Base-by-base conservation (phyloP, 768 basidiomycete species). In the Trichaptum fuscoviolaceum region DNA sequence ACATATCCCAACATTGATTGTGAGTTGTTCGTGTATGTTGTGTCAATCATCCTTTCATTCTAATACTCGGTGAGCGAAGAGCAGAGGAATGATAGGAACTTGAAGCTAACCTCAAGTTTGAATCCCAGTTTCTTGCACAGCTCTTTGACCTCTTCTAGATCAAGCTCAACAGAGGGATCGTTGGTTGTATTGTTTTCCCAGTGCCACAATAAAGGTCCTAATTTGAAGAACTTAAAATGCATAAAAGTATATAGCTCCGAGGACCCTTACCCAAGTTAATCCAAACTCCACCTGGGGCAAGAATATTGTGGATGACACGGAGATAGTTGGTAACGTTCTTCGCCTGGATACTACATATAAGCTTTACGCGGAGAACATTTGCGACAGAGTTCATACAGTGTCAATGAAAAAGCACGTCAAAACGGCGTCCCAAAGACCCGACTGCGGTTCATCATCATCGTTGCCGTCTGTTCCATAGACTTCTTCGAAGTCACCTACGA, bases 381-480 rank as follows among this genome's bases (percentile, higher is more conserved):
- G 65, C 8, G 18, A 64, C 58, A 9, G 35, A 35, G 7, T 1
- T 71, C 84, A 68, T 70, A 94, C 95, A 3, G 95, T 97, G 73
- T 99, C 96, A 63, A 99, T 89, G 81, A 98, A 99, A 83, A 98
- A 99, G 74, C 95, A 98, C 1, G 95, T 98, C 69, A 97, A 76
- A 7, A 99, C 84, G 0, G 91, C 92, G 69, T 96, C 88, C 94
- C 94, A 99, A 70, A 85, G 76, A 15, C 90, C 93, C 1, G 84
- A 79, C 63, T 94, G 92, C 4, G 89, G 86, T 68, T 90, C 88
- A 34, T 83, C 77, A 57, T 79, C 77, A 10, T 84, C 80, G 18
- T 78, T 77, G 18, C 75, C 75, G 25, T 79, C 77, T 0, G 72
- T 69, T 0, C 92, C 92, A 73, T 96, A 98, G 20, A 96, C 88